Evolutionary conservation across 257 asterid species (phyloP).

Genomic region (Leonotis leonurus): DNA sequence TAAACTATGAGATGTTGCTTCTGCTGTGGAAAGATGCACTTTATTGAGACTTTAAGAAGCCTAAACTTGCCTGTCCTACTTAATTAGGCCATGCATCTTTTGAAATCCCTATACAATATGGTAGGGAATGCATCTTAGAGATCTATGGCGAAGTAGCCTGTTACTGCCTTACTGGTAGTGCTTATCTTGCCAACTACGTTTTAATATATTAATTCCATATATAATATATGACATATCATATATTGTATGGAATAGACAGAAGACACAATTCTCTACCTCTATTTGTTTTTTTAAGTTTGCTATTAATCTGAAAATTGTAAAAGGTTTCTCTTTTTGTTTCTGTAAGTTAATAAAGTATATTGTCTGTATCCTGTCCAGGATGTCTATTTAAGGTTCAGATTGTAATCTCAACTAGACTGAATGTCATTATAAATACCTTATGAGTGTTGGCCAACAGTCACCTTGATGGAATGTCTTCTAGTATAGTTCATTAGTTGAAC

Average conservation of each 20-base stretch:
- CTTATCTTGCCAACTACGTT: neutral
- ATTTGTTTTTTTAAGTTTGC: too few relatives aligned
- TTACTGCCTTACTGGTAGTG: too few relatives aligned
- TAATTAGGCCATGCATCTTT: neutral
- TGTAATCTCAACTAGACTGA: neutral
- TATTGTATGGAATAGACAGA: too few relatives aligned
- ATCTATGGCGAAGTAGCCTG: neutral
- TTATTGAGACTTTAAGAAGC: too few relatives aligned
- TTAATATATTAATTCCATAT: too few relatives aligned
- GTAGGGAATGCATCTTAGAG: neutral
- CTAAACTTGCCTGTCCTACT: too few relatives aligned
- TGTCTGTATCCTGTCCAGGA: neutral
- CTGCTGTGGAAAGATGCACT: too few relatives aligned
- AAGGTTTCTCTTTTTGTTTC: neutral
- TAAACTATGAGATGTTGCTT: too few relatives aligned
- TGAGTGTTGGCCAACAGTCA: neutral
- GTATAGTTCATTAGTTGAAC: neutral
- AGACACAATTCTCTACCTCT: too few relatives aligned
- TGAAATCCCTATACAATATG: neutral
- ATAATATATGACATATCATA: too few relatives aligned
- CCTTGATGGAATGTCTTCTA: neutral
- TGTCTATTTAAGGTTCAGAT: neutral
- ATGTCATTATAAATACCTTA: neutral
- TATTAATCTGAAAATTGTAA: neutral
- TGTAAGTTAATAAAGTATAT: neutral